Conservation (phyloP, 2,329 filamentous ascomycete species). For the Talaromyces atroroseus region DNA sequence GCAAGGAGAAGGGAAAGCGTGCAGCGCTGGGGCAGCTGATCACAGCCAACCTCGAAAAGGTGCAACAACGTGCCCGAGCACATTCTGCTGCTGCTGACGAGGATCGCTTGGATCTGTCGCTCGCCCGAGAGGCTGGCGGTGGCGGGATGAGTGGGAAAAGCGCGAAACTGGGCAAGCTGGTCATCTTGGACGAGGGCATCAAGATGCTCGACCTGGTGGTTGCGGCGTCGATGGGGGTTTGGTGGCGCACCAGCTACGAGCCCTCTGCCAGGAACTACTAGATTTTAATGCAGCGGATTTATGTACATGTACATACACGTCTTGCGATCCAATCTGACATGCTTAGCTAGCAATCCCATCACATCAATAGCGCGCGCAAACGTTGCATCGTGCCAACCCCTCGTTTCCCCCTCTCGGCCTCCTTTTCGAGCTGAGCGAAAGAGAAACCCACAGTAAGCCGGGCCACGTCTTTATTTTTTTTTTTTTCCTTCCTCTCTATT, state of each 20-base stretch:
- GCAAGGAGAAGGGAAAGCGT: conserved; percentile 21
- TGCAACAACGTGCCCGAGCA: conserved; percentile 15
- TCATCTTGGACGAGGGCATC: conserved; percentile 80
- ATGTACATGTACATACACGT: too few species aligned
- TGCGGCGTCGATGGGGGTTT: conserved; percentile 83
- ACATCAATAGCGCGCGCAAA: background rate
- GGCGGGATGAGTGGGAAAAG: conserved; percentile 79
- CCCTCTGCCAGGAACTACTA: background rate
- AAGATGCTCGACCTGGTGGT: conserved; percentile 95
- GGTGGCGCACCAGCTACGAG: conserved; percentile 60
- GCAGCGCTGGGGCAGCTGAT: conserved; percentile 14
- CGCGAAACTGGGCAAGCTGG: conserved; percentile 89
- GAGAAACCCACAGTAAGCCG: background rate
- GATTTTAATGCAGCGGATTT: too few species aligned
- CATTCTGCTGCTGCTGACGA: conserved; percentile 26
- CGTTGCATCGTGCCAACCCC: background rate
- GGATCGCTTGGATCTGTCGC: conserved; percentile 60
- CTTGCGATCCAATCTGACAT: too few species aligned
- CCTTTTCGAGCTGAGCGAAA: background rate
- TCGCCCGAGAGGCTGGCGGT: conserved; percentile 78
- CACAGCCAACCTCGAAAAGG: conserved; percentile 13
- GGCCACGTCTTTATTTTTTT: background rate
- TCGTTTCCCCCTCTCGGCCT: background rate
- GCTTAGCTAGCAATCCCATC: background rate
- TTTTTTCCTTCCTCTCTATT: background rate